Base-by-base conservation (phyloP, 2,329 filamentous ascomycete species). In the Pestalotiopsis sp. region DNA sequence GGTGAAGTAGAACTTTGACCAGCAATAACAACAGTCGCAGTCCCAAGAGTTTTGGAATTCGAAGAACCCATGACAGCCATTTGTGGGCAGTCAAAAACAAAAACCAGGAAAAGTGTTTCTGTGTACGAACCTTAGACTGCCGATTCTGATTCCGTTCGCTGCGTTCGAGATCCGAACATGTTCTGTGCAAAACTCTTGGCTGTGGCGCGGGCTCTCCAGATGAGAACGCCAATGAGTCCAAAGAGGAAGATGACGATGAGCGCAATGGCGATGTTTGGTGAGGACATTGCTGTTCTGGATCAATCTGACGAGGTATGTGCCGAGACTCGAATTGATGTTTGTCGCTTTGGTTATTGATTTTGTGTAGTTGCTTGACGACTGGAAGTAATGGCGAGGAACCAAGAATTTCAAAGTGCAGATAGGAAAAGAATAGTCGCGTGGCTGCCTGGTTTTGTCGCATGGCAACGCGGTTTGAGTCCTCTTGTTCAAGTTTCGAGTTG, bases 191-290 rank as follows among this genome's bases (percentile, higher is more conserved):
- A 78, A 4, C 31, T 12, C 5, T 68, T 58, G 63, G 78, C 70
- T 17, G 72, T 57, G 17, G 60, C 68, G 67, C 73, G 69, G 14
- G 74, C 76, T 41, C 72, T 72, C 68, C 73, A 79, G 62, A 68
- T 52, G 2, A 73, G 38, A 14, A 75, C 2, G 5, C 60, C 69
- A 68, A 75, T 64, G 57, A 72, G 57, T 2, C 70, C 14, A 59
- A 77, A 60, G 20, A 79, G 45, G 66, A 77, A 67, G 56, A 78
- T 52, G 25, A 82, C 69, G 1, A 75, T 69, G 7, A 80, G 49
- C 23, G 74, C 75, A 67, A 80, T 75, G 12, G 70, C 72, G 3
- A 73, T 72, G 70, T 77, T 77, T 1, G 66, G 68, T 17, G 41
- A 66, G 9, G 13, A 57, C 7, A 71, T 73, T 72, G 23, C 65